Evolutionary conservation across 78 protist species (phyloP), one percentile per base, ranked within the genome.

Genomic region (Dictyostelium intermedium): DNA sequence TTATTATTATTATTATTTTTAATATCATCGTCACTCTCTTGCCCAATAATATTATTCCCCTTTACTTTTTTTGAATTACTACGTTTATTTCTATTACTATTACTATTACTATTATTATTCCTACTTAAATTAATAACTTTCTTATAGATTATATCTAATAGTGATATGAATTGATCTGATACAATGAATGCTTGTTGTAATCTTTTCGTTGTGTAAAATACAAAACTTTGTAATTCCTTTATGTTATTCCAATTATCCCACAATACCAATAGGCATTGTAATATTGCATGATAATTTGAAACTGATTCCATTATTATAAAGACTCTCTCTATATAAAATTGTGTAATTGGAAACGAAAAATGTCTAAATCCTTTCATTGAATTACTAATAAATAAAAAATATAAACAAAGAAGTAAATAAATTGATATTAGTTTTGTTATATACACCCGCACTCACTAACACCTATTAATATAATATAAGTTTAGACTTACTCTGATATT

Each of bases 251-350:
- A 89, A n/a, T 89, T 79, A 23, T 63, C 43, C 94, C 94, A 89
- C 1, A 89, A 69, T 20, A 70, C 53, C 32, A 89, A 50, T n/a
- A 89, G 27, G 47, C 94, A 89, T n/a, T 81, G 79, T 18, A 80
- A n/a, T 9, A 89, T 61, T 13, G 85, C 35, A 69, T 66, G 56
- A 80, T 25, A 45, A 80, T 83, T 89, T 53, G 53, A 18, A 32
- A 89, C 63, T 3, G 87, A 89, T 10, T 80, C 87, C 94, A 89
- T 89, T 7, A 89, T n/a, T 20, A 80, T 7, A 80, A 89, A 89
- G n/a, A 84, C 69, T 80, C 73, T 78, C 60, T 69, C 66, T 16
- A 89, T 80, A 69, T 80, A 80, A 14, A 9, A 11, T 35, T 60
- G 69, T 2, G 82, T 70, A 34, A 89, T 43, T 41, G 86, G 87